Percentiles rank a stretch among this genome's conserved stretches.
Conservation (phyloP, 75 land plant genomes). For the Chamaecyparis obtusa region DNA sequence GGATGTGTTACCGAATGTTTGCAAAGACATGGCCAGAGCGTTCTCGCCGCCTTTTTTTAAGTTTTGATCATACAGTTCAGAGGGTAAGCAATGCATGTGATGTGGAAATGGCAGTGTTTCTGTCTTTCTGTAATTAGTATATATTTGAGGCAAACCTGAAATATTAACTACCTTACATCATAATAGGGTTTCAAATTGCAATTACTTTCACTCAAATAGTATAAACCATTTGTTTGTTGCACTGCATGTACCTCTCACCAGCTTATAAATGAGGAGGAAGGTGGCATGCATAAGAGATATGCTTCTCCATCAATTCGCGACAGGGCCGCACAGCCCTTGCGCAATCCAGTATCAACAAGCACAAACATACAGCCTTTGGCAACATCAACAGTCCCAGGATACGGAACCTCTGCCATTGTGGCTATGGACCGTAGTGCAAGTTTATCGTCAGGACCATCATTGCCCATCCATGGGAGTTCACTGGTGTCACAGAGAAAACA, state of each 20-base stretch:
- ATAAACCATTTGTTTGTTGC: not conserved
- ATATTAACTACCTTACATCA: not conserved
- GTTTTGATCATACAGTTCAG: constrained; percentile 93
- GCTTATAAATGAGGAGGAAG: constrained; percentile 98
- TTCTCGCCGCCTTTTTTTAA: constrained; percentile 66
- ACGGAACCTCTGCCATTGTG: constrained; percentile 82
- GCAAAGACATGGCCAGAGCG: constrained; percentile 99
- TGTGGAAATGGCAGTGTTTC: not conserved
- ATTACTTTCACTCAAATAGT: not conserved
- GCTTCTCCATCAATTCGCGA: constrained; percentile 89
- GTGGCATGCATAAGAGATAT: constrained; percentile 82
- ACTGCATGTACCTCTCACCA: constrained; percentile 16
- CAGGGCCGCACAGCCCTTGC: constrained; percentile 30
- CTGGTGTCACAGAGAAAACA: constrained; percentile 60
- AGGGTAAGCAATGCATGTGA: constrained; percentile 52
- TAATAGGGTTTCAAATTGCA: not conserved
- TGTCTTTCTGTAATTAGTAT: not conserved
- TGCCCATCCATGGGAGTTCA: constrained; percentile 32
- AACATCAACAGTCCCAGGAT: constrained; percentile 42
- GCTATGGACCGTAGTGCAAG: constrained; percentile 77
- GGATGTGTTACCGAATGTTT: constrained; percentile 92
- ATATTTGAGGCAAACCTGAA: not conserved
- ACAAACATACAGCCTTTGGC: constrained; percentile 31
- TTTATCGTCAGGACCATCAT: constrained; percentile 48
- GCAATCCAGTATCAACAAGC: constrained; percentile 36